phyloP scores from a whole-genome alignment of 768 basidiomycete species.

The Boletellus sp. region DNA sequence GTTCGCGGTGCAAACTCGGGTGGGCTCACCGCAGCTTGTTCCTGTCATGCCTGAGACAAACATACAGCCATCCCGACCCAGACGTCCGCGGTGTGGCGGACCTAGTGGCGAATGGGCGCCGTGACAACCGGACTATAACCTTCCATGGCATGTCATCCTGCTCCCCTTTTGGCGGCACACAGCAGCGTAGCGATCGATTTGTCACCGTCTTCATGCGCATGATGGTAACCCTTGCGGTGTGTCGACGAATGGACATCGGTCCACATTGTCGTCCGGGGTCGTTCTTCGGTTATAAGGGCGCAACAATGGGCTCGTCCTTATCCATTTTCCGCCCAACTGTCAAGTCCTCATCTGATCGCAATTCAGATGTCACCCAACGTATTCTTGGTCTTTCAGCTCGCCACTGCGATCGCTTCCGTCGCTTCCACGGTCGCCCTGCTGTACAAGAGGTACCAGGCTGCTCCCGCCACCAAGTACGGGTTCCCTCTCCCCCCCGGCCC shows the following conservation, averaged over 20 bases:
- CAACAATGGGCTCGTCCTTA: neutral
- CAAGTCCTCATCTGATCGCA: neutral
- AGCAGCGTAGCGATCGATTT: neutral
- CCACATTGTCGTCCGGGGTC: neutral
- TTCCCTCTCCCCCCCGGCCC: constrained; percentile 19
- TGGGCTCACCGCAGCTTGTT: neutral
- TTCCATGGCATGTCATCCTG: neutral
- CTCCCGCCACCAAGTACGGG: neutral
- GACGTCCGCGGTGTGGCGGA: neutral
- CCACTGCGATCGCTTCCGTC: neutral
- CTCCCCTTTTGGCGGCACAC: neutral
- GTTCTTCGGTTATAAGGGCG: neutral
- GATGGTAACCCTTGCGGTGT: no score
- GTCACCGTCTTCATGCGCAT: neutral
- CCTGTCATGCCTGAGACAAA: neutral
- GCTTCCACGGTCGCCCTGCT: neutral
- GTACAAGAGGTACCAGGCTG: constrained; percentile 1
- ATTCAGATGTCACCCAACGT: neutral
- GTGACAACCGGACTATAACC: neutral
- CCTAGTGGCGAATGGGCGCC: neutral
- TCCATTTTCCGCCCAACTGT: neutral
- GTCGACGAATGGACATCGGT: no score
- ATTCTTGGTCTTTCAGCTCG: neutral
- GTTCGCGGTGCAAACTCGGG: neutral
- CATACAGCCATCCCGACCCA: neutral